A percentile compares a stretch with the other conserved stretches of the same genome.
Conservation (phyloP, 306 rosid species). For the Ziziphus jujuba region DNA sequence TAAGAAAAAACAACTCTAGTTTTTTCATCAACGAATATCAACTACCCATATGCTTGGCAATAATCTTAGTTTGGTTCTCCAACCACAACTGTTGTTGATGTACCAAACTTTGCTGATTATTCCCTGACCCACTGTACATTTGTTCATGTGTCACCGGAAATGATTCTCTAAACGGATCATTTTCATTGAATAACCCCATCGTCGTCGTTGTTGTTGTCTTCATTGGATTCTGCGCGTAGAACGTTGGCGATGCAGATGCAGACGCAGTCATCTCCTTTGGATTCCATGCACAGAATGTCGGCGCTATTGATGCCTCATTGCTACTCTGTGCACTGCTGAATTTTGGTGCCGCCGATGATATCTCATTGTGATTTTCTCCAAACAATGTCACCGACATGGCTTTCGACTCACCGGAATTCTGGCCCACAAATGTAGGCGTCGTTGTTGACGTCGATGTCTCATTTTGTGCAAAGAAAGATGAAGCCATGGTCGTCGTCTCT, state of each 20-base stretch:
- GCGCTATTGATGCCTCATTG: neutral
- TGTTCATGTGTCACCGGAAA: no score
- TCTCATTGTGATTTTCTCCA: neutral
- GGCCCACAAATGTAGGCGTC: no score
- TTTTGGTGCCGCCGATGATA: neutral
- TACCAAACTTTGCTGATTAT: constrained; percentile 31
- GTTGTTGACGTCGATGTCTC: neutral
- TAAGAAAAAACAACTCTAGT: neutral
- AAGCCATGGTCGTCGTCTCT: neutral
- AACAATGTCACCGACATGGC: no score
- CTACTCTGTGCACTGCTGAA: neutral
- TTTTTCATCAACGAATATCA: neutral
- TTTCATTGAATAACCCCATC: neutral
- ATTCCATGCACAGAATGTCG: constrained; percentile 13
- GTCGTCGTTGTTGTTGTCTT: neutral
- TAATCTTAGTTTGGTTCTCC: constrained; percentile 80
- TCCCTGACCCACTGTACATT: constrained; percentile 24
- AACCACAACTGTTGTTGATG: constrained; percentile 59
- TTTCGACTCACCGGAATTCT: constrained; percentile 5
- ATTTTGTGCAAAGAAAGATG: neutral
- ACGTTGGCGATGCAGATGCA: neutral
- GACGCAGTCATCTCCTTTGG: no score
- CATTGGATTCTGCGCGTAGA: neutral
- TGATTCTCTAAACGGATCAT: neutral
- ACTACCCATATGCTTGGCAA: constrained; percentile 49